These are phyloP conservation scores for Hirschfeldia incana DNA, from an alignment of 345 rosid species.

Conservation along the genomic window DNA sequence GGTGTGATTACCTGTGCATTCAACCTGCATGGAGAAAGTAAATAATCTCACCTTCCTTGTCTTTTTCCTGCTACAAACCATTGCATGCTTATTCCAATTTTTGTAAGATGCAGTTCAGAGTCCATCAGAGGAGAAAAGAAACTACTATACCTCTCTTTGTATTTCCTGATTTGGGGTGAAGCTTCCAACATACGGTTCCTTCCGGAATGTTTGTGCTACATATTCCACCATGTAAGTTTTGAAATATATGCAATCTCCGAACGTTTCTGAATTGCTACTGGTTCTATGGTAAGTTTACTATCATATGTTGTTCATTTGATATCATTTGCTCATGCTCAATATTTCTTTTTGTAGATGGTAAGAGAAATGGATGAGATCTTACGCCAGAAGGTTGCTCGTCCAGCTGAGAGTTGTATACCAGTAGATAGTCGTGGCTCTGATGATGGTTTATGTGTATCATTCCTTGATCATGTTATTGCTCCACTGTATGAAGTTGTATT, in stretches of 20 bases:
- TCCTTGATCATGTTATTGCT: conserved; percentile 75
- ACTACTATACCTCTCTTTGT: conserved; percentile 72
- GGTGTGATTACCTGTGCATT: conserved; percentile 85
- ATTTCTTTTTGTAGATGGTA: conserved; percentile 60
- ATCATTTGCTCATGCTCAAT: conserved; percentile 16
- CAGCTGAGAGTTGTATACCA: conserved; percentile 74
- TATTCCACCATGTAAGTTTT: conserved; percentile 86
- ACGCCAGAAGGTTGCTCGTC: conserved; percentile 69
- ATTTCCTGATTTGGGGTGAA: conserved; percentile 94
- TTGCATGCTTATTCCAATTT: conserved; percentile 24
- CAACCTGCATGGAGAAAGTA: conserved; percentile 93
- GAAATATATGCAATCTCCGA: background rate
- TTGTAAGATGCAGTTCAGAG: conserved; percentile 63
- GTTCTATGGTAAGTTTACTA: background rate
- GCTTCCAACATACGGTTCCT: conserved; percentile 82
- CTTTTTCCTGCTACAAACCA: conserved; percentile 25
- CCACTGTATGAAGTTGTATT: conserved; percentile 83
- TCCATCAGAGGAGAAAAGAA: conserved; percentile 77
- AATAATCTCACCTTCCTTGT: conserved; percentile 14
- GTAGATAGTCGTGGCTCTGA: conserved; percentile 64
- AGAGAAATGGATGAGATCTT: conserved; percentile 90
- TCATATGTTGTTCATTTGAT: background rate
- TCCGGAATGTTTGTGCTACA: conserved; percentile 94
- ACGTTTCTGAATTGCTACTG: conserved; percentile 11
- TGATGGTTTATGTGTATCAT: conserved; percentile 62